phyloP scores from a whole-genome alignment of 163 green algal species.

The Chloromonas sp. region DNA sequence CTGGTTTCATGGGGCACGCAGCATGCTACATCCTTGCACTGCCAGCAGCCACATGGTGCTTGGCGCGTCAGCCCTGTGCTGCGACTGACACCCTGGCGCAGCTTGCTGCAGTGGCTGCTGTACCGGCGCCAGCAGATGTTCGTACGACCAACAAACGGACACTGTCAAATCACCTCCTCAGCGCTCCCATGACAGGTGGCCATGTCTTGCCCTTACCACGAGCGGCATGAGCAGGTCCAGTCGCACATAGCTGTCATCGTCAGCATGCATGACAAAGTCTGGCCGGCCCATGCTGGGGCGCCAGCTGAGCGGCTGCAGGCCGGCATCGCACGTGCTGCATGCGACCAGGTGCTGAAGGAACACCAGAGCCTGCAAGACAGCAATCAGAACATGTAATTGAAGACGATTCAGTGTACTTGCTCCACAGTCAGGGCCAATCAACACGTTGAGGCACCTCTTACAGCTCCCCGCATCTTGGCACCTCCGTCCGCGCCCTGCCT shows the following conservation, averaged over 20 bases:
- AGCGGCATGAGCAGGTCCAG: constrained; percentile 52
- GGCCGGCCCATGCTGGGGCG: not conserved
- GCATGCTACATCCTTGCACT: too few relatives aligned
- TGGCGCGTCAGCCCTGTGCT: too few relatives aligned
- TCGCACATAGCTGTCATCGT: constrained; percentile 59
- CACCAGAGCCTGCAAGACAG: constrained; percentile 10
- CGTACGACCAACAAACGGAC: too few relatives aligned
- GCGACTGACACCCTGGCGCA: too few relatives aligned
- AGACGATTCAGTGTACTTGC: not conserved
- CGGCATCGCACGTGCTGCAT: constrained; percentile 27
- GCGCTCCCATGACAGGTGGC: too few relatives aligned
- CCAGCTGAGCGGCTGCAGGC: constrained; percentile 16
- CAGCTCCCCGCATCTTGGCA: not conserved
- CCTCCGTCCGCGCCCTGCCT: not conserved
- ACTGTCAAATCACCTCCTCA: too few relatives aligned
- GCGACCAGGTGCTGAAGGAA: constrained; percentile 2
- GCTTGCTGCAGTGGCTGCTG: too few relatives aligned
- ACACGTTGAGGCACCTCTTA: not conserved
- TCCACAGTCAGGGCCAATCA: too few relatives aligned
- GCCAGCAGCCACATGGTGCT: too few relatives aligned
- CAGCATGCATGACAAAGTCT: constrained; percentile 51
- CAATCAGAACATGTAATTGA: not conserved
- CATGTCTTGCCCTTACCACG: constrained; percentile 21
- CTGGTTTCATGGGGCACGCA: too few relatives aligned
- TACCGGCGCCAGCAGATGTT: too few relatives aligned